Evolutionary conservation across 768 basidiomycete genomes (phyloP), one percentile per base, ranked within the genome.

Genomic region (Cyathus striatus): DNA sequence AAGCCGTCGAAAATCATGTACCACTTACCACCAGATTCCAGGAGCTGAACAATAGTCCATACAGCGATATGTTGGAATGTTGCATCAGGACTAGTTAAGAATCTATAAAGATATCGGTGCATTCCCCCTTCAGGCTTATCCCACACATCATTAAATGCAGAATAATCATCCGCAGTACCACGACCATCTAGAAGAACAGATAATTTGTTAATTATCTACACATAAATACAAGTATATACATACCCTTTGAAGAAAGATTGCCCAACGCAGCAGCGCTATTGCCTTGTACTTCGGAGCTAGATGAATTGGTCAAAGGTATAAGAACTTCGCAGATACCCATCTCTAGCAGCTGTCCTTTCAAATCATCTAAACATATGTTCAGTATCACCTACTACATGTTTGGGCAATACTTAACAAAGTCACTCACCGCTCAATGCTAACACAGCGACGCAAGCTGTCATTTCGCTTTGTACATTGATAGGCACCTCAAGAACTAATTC

Each of bases 21-120:
- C 44, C 23, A 51, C 69, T 33, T 50, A 89, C 87, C 90, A 48
- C 90, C 89, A n/a, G 95, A 95, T 61, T 99, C 96, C 21, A 99
- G 73, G 17, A 99, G 68, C 59, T 99, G 96, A 20, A 97, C 94
- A 51, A 98, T 94, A 0, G 96, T 97, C 96, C 96, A 99, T 34
- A 99, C 93, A 24, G 96, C 96, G 49, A 98, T 99, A 59, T 99
- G 96, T 62, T 97, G 94, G 84, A 99, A 99, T 1, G 96, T 99
- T 12, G 90, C 86, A 57, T 99, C 96, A 5, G 87, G 72, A 57
- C 90, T 94, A 32, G 81, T 90, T 53, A 99, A 66, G 80, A 99
- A 99, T 35, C 90, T 80, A 59, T 90, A 86, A 34, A 99, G 73
- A 65, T 99, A 99, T 47, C 78, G 79, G 61, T 97, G 95, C 76